phyloP scores from a whole-genome alignment of 306 rosid species.

The Rosa chinensis region DNA sequence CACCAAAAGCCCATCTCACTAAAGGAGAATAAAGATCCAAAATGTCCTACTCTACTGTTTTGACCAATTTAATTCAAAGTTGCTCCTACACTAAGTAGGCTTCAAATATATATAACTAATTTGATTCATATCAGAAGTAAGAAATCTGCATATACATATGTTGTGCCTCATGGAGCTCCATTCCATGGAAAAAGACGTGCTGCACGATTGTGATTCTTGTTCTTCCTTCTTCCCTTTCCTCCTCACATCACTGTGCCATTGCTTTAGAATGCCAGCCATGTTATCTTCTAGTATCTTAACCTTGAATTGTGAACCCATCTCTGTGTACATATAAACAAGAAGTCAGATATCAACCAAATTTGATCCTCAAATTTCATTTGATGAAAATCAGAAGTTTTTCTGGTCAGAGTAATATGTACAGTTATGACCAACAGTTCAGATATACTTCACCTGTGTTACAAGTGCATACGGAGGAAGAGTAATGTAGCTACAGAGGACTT shows the following conservation, averaged over 20 bases:
- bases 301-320: constrained; percentile 47
- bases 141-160: too few relatives aligned
- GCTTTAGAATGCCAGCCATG: constrained; percentile 24
- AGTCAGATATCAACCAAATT: neutral
- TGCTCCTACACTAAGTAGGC: too few relatives aligned
- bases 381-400: neutral
- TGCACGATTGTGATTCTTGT: too few relatives aligned
- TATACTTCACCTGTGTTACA: constrained; percentile 36
- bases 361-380: neutral
- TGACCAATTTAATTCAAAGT: too few relatives aligned
- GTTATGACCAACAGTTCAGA: neutral
- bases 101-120: too few relatives aligned
- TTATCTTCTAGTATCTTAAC: constrained; percentile 36
- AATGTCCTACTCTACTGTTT: too few relatives aligned
- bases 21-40: too few relatives aligned
- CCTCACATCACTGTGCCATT: neutral
- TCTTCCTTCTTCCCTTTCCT: too few relatives aligned
- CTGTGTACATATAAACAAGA: constrained; percentile 2
- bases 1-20: too few relatives aligned
- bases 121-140: too few relatives aligned
- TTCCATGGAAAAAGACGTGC: too few relatives aligned
- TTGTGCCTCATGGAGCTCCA: too few relatives aligned
- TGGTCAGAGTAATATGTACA: neutral
- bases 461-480: constrained; percentile 49
- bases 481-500: constrained; percentile 39